Conservation (phyloP, 495 filamentous ascomycete genomes). For the Astrothelium macrocarpum region DNA sequence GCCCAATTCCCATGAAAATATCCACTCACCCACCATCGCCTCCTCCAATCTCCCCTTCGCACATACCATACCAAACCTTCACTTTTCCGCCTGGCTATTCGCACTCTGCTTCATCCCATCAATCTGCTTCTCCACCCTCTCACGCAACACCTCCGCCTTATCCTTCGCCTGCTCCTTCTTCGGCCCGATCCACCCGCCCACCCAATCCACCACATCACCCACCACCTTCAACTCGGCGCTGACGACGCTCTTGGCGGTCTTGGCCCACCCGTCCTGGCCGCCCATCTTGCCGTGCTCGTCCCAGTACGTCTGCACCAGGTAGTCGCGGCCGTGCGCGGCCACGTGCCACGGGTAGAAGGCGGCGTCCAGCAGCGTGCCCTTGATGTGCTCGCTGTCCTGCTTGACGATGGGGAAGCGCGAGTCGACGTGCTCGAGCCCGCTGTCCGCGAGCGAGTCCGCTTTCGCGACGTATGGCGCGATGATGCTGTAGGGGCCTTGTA, state of each 20-base stretch:
- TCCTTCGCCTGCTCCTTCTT: constrained; percentile 20
- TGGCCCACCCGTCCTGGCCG: constrained; percentile 52
- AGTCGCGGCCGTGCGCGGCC: constrained; percentile 59
- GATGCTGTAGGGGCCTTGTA: constrained; percentile 65
- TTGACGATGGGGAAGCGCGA: constrained; percentile 75
- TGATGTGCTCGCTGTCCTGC: constrained; percentile 72
- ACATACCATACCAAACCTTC: neutral
- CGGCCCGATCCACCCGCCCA: constrained; percentile 44
- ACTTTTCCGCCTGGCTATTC: constrained; percentile 4
- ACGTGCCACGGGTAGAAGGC: constrained; percentile 57
- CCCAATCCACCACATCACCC: constrained; percentile 51
- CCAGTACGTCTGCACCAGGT: constrained; percentile 62
- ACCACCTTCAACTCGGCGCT: constrained; percentile 64
- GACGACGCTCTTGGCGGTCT: constrained; percentile 63
- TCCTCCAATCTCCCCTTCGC: neutral
- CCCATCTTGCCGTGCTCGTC: constrained; percentile 69
- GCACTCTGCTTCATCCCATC: constrained; percentile 10
- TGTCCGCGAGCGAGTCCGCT: constrained; percentile 71
- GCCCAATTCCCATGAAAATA: neutral
- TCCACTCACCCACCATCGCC: neutral
- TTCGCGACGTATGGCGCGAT: constrained; percentile 73
- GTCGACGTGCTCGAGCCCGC: constrained; percentile 65
- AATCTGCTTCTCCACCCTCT: constrained; percentile 14
- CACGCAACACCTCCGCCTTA: constrained; percentile 13
- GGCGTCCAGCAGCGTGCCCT: constrained; percentile 52